These are phyloP conservation scores for Nigrospora sphaerica DNA, from an alignment of 2,329 filamentous ascomycete genomes.

Conservation along the genomic window DNA sequence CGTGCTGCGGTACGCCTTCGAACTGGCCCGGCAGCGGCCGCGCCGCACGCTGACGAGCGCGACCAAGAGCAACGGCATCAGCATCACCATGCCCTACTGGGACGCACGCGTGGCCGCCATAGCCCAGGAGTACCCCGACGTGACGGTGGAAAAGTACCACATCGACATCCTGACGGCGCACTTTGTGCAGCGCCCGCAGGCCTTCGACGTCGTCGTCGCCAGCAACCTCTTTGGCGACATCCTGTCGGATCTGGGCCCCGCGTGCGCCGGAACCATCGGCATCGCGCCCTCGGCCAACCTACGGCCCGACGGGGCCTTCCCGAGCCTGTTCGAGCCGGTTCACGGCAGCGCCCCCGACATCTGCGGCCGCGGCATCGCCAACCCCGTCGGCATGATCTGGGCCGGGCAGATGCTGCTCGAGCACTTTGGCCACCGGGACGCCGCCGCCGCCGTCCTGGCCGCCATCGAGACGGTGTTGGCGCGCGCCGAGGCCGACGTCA, in stretches of 20 bases:
- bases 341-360: constrained; percentile 61
- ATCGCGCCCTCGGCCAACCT: constrained; percentile 60
- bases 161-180: constrained; percentile 58
- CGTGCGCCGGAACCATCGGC: constrained; percentile 58
- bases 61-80: constrained; percentile 58
- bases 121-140: constrained; percentile 46
- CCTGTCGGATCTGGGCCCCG: constrained; percentile 56
- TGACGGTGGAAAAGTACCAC: constrained; percentile 53
- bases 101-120: constrained; percentile 50
- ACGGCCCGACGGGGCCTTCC: constrained; percentile 51
- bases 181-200: constrained; percentile 50
- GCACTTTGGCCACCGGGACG: constrained; percentile 53
- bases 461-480: constrained; percentile 21
- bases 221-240: constrained; percentile 56
- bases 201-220: constrained; percentile 54
- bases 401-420: constrained; percentile 61
- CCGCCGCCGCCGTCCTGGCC: constrained; percentile 35
- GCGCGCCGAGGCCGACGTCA: constrained; percentile 39
- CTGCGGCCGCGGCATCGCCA: constrained; percentile 54
- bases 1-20: constrained; percentile 54
- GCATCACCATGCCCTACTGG: constrained; percentile 61
- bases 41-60: constrained; percentile 53
- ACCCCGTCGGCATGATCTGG: constrained; percentile 62
- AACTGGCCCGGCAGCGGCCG: constrained; percentile 46
- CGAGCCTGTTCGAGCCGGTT: constrained; percentile 57